Conservation (phyloP, 2,329 filamentous ascomycete genomes). For the Trichoderma koningiopsis region DNA sequence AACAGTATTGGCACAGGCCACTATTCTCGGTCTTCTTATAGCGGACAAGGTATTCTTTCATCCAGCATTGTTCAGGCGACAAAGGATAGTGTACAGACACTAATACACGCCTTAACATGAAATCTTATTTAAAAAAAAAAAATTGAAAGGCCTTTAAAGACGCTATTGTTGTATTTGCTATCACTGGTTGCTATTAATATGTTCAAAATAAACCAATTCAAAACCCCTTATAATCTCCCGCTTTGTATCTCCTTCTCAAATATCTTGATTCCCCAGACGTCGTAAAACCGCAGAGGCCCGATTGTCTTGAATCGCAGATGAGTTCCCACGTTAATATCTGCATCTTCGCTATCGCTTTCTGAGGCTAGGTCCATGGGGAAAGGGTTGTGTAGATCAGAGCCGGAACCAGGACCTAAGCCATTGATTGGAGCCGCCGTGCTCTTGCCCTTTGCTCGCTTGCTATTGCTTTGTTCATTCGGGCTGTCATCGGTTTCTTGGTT, state of each 20-base stretch:
- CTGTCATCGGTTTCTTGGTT: constrained; percentile 33
- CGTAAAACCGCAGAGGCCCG: constrained; percentile 43
- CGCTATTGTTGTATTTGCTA: too few relatives aligned
- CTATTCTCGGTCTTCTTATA: too few relatives aligned
- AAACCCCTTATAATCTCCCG: constrained; percentile 34
- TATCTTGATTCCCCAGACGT: constrained; percentile 54
- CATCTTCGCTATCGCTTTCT: constrained; percentile 42
- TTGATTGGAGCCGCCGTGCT: constrained; percentile 34
- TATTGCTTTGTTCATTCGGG: constrained; percentile 36
- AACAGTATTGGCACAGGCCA: too few relatives aligned
- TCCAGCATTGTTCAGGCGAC: too few relatives aligned
- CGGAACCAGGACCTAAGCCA: neutral
- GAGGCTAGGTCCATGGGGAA: constrained; percentile 36
- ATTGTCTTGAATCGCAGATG: constrained; percentile 42
- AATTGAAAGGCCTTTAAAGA: too few relatives aligned
- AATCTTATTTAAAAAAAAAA: too few relatives aligned
- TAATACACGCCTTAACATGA: too few relatives aligned
- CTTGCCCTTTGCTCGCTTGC: constrained; percentile 41
- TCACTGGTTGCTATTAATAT: too few relatives aligned
- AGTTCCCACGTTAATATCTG: constrained; percentile 36
- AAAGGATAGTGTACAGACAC: too few relatives aligned
- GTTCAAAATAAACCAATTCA: too few relatives aligned
- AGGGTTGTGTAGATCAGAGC: constrained; percentile 24
- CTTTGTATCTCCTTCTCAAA: constrained; percentile 59
- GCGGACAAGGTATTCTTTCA: too few relatives aligned